Evolutionary conservation across 2,329 filamentous ascomycete species (phyloP).

Genomic region (Phyllosticta capitalensis): DNA sequence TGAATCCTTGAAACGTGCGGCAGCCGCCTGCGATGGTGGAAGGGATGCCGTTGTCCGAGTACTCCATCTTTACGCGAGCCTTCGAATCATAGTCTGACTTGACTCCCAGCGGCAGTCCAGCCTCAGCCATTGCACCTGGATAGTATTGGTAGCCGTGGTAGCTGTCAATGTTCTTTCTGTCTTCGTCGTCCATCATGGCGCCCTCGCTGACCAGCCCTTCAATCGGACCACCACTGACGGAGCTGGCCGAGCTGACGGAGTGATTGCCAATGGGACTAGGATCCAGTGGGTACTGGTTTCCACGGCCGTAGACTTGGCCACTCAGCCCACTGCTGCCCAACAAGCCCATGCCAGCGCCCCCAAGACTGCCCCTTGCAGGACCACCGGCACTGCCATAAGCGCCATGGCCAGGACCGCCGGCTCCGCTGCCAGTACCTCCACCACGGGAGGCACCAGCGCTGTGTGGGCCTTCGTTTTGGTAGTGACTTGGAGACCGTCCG

Average conservation of each 20-base stretch:
- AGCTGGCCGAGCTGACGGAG: constrained; percentile 37
- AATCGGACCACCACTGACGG: constrained; percentile 29
- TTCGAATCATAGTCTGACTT: constrained; percentile 28
- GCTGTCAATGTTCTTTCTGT: constrained; percentile 31
- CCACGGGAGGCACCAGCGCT: constrained; percentile 26
- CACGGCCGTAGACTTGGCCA: constrained; percentile 23
- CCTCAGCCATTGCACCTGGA: constrained; percentile 35
- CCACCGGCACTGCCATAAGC: constrained; percentile 16
- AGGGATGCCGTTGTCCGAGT: constrained; percentile 20
- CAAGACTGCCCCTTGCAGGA: constrained; percentile 13
- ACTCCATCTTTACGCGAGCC: constrained; percentile 35
- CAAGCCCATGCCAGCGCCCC: constrained; percentile 36
- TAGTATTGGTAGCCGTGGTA: constrained; percentile 40
- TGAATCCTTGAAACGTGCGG: constrained; percentile 37
- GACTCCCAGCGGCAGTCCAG: constrained; percentile 19
- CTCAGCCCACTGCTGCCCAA: constrained; percentile 24
- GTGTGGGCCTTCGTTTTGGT: constrained; percentile 37
- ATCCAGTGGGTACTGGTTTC: constrained; percentile 28
- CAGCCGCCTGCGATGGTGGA: constrained; percentile 31
- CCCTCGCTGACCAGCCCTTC: constrained; percentile 35
- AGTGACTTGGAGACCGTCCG: constrained; percentile 33
- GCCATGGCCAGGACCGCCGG: constrained; percentile 31
- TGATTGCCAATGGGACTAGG: constrained; percentile 32
- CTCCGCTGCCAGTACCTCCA: constrained; percentile 54
- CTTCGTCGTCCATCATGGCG: constrained; percentile 29